A percentile compares a stretch with the other conserved stretches of the same genome.
Evolutionary conservation across 805 yeast genomes (phyloP).

Genomic region (Saccharomycopsis sp.): DNA sequence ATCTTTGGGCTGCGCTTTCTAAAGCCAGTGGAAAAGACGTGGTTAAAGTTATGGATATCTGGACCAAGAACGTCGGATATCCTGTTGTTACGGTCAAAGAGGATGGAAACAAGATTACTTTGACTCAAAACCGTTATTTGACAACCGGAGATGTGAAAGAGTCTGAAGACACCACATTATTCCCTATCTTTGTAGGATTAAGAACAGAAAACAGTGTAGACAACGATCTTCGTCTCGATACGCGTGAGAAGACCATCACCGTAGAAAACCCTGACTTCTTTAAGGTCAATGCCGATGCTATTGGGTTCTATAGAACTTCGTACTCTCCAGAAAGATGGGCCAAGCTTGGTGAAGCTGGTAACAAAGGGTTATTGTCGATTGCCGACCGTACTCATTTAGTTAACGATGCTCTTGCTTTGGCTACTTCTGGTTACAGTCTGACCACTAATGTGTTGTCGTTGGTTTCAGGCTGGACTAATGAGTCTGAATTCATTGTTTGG

Average conservation of each 20-base stretch:
- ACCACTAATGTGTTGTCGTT: slow-evolving; percentile 55
- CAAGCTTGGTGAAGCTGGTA: slow-evolving; percentile 56
- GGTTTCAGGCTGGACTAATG: slow-evolving; percentile 53
- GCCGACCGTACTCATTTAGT: slow-evolving; percentile 76
- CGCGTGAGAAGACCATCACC: slow-evolving; percentile 40
- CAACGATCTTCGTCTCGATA: slow-evolving; percentile 48
- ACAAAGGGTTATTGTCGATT: slow-evolving; percentile 52
- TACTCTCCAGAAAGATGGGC: slow-evolving; percentile 65
- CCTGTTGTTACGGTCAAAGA: slow-evolving; percentile 68
- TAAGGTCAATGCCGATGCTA: slow-evolving; percentile 67
- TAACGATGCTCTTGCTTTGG: slow-evolving; percentile 70
- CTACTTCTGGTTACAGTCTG: slow-evolving; percentile 63
- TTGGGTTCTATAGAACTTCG: slow-evolving; percentile 70
- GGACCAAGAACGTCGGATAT: slow-evolving; percentile 77
- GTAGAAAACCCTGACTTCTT: slow-evolving; percentile 44
- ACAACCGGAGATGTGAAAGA: slow-evolving; percentile 71
- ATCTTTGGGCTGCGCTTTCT: slow-evolving; percentile 68
- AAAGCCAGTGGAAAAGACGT: slow-evolving; percentile 71
- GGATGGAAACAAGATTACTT: slow-evolving; percentile 41
- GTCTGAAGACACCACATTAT: slow-evolving; percentile 63
- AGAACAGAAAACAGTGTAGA: slow-evolving; percentile 55
- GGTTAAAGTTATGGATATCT: slow-evolving; percentile 63
- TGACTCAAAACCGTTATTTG: slow-evolving; percentile 69
- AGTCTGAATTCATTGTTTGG: slow-evolving; percentile 63
- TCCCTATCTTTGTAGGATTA: slow-evolving; percentile 66